A percentile compares a stretch with the other conserved stretches of the same genome.
phyloP scores from a whole-genome alignment of 2,329 filamentous ascomycete genomes.

The Stachybotrys chlorohalonatus region DNA sequence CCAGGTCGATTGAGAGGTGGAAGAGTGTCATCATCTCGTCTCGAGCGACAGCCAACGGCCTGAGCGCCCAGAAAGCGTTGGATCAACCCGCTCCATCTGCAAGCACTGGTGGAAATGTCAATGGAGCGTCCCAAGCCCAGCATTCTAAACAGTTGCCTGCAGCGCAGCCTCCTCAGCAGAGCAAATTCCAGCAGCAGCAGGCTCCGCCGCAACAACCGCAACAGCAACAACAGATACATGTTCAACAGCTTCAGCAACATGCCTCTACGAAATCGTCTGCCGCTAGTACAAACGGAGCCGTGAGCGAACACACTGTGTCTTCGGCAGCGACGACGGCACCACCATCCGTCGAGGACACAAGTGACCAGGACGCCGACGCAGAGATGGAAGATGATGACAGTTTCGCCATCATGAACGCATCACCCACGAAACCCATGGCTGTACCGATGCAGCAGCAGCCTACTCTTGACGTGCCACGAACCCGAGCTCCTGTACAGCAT shows the following conservation, averaged over 20 bases:
- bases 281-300: conserved; percentile 23
- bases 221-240: conserved; percentile 4
- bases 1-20: conserved; percentile 52
- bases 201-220: conserved; percentile 3
- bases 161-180: conserved; percentile 13
- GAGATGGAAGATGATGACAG: conserved; percentile 52
- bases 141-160: conserved; percentile 8
- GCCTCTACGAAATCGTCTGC: conserved; percentile 13
- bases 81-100: conserved; percentile 21
- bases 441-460: conserved; percentile 29
- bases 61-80: conserved; percentile 41
- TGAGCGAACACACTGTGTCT: conserved; percentile 23
- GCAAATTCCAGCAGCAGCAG: conserved; percentile 13
- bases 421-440: conserved; percentile 24
- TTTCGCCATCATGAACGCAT: conserved; percentile 40
- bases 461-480: conserved; percentile 34
- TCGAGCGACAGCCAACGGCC: conserved; percentile 31
- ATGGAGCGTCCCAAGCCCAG: conserved; percentile 10
- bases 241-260: conserved; percentile 13
- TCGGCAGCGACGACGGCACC: conserved; percentile 24
- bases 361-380: conserved; percentile 32
- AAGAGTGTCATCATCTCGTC: conserved; percentile 49
- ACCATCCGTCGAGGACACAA: conserved; percentile 36
- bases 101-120: conserved; percentile 10
- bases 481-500: conserved; percentile 26